These are phyloP conservation scores for Lentinula sp. DNA, from an alignment of 768 basidiomycete species.

Conservation along the genomic window DNA sequence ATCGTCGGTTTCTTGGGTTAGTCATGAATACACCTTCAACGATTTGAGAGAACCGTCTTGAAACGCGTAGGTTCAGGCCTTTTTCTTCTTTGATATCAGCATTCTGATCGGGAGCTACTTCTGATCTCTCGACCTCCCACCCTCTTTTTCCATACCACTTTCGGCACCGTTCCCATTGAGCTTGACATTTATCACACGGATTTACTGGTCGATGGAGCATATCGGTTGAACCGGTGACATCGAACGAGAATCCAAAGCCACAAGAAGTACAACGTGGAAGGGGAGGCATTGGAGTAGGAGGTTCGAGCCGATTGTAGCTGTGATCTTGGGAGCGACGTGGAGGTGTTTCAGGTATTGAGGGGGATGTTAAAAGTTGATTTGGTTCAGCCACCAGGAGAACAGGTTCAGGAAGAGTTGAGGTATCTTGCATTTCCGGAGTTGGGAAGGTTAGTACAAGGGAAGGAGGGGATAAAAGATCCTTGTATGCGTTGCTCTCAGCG, in stretches of 20 bases:
- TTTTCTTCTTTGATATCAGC: background rate
- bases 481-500: background rate
- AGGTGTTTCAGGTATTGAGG: constrained; percentile 1
- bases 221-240: background rate
- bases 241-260: constrained; percentile 1
- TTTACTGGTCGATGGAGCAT: background rate
- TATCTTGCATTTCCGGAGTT: background rate
- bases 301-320: background rate
- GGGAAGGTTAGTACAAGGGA: constrained; percentile 3
- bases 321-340: background rate
- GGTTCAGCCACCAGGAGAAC: background rate
- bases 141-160: constrained; percentile 7
- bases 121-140: background rate
- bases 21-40: background rate
- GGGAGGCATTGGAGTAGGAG: constrained; percentile 1
- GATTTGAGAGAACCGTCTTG: background rate
- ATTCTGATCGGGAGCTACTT: background rate
- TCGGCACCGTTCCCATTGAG: constrained; percentile 1
- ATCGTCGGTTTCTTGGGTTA: background rate
- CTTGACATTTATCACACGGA: constrained; percentile 1
- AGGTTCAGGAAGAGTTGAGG: background rate
- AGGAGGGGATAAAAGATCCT: background rate
- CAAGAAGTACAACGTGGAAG: constrained; percentile 4
- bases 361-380: background rate
- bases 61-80: background rate